Percentiles rank a stretch among this genome's conserved stretches.
phyloP scores from a whole-genome alignment of 1,139 yeast genomes.

The Arxiozyma slooffiae region DNA sequence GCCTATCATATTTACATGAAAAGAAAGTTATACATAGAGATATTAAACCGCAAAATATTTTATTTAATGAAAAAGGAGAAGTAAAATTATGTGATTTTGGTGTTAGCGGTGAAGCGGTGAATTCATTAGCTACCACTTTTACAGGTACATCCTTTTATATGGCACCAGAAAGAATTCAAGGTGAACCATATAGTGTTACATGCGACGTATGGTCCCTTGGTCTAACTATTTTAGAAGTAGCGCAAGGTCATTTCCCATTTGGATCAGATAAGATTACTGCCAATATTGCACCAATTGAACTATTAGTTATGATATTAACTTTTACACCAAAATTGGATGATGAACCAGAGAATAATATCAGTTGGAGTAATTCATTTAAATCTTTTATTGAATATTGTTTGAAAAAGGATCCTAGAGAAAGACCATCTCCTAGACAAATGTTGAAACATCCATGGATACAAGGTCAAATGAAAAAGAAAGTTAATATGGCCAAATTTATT shows the following conservation, averaged over 20 bases:
- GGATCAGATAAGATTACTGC: constrained; percentile 32
- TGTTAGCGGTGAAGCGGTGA: constrained; percentile 94
- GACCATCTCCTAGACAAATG: constrained; percentile 93
- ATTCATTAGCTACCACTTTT: constrained; percentile 88
- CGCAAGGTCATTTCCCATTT: constrained; percentile 77
- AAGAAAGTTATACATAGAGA: constrained; percentile 86
- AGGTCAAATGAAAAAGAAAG: constrained; percentile 59
- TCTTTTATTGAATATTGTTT: constrained; percentile 74
- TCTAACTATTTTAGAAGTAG: constrained; percentile 81
- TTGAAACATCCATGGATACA: constrained; percentile 83
- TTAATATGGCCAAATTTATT: constrained; percentile 82
- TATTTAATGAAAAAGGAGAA: constrained; percentile 64
- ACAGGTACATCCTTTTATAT: constrained; percentile 95
- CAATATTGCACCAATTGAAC: constrained; percentile 68
- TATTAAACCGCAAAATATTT: constrained; percentile 85
- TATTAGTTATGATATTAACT: constrained; percentile 68
- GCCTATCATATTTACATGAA: constrained; percentile 79
- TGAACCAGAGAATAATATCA: constrained; percentile 63
- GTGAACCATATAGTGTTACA: constrained; percentile 88
- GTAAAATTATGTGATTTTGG: constrained; percentile 95
- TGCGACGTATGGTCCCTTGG: constrained; percentile 97
- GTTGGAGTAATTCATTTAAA: constrained; percentile 76
- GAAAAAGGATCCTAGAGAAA: constrained; percentile 63
- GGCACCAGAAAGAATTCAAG: constrained; percentile 97
- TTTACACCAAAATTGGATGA: constrained; percentile 73